Percentiles rank a stretch among this genome's conserved stretches.
Evolutionary conservation across 352 stramenopile species (phyloP).

Genomic region (Globisporangium irregulare): DNA sequence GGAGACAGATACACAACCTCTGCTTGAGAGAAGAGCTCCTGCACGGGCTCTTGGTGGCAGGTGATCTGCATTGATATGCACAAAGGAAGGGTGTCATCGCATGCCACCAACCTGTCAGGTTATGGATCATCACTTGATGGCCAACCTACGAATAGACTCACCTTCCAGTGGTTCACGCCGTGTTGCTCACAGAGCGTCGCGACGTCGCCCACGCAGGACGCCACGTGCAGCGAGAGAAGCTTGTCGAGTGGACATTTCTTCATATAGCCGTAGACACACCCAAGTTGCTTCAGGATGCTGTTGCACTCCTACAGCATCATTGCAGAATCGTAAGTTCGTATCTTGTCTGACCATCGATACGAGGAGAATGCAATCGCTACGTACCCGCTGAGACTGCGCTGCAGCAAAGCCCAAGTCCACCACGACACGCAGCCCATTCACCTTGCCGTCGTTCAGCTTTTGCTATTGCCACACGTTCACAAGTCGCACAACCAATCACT

Average conservation of each 20-base stretch:
- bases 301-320: constrained; percentile 48
- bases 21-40: constrained; percentile 43
- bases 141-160: constrained; percentile 8
- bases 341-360: no score
- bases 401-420: constrained; percentile 64
- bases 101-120: no score
- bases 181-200: constrained; percentile 36
- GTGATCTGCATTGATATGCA: constrained; percentile 6
- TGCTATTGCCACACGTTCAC: constrained; percentile 33
- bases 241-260: constrained; percentile 62
- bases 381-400: constrained; percentile 46
- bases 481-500: constrained; percentile 1
- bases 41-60: constrained; percentile 41
- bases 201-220: constrained; percentile 39
- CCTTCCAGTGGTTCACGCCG: constrained; percentile 60
- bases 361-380: no score
- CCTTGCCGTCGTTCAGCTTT: constrained; percentile 56
- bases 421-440: constrained; percentile 47
- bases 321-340: no score
- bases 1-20: constrained; percentile 82
- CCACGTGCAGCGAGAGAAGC: constrained; percentile 60
- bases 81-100: neutral
- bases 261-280: constrained; percentile 72
- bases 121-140: neutral
- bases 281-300: constrained; percentile 81